These are phyloP conservation scores for Rostrohypoxylon terebratum DNA, from an alignment of 495 filamentous ascomycete species.

Conservation along the genomic window DNA sequence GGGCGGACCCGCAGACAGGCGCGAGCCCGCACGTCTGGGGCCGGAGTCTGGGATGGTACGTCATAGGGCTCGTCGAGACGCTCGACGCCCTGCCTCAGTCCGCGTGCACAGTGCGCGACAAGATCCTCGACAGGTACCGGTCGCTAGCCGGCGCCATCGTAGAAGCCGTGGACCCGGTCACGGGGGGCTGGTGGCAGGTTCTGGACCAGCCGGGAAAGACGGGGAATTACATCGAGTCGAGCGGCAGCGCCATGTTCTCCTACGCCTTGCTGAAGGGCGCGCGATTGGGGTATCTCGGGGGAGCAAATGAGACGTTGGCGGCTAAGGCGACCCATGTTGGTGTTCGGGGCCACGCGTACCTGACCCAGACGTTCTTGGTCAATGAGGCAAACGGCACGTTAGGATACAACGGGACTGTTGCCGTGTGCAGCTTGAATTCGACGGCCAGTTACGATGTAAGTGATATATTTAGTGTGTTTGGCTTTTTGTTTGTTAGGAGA, in stretches of 20 bases:
- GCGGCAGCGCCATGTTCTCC: constrained; percentile 69
- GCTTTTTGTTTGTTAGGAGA: not conserved
- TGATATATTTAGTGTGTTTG: not conserved
- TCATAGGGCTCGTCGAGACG: constrained; percentile 68
- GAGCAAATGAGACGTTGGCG: constrained; percentile 23
- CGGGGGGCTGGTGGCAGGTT: constrained; percentile 70
- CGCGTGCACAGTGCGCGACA: constrained; percentile 33
- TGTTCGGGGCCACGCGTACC: constrained; percentile 53
- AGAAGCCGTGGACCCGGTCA: constrained; percentile 53
- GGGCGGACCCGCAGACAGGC: constrained; percentile 67
- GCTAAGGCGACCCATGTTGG: constrained; percentile 46
- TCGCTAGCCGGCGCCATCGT: constrained; percentile 45
- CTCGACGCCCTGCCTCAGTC: constrained; percentile 60
- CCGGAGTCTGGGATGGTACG: constrained; percentile 70
- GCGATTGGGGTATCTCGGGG: constrained; percentile 58
- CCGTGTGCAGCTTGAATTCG: constrained; percentile 63
- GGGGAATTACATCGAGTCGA: constrained; percentile 72
- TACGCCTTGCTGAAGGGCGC: constrained; percentile 67
- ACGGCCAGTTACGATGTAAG: constrained; percentile 60
- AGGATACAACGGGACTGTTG: constrained; percentile 59
- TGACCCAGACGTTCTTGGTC: constrained; percentile 59
- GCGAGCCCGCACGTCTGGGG: constrained; percentile 69
- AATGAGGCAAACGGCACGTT: constrained; percentile 55
- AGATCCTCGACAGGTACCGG: constrained; percentile 47
- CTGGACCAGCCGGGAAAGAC: constrained; percentile 58